These are phyloP conservation scores for Neoscytalidium dimidiatum DNA, from an alignment of 2,329 filamentous ascomycete genomes.

Conservation along the genomic window DNA sequence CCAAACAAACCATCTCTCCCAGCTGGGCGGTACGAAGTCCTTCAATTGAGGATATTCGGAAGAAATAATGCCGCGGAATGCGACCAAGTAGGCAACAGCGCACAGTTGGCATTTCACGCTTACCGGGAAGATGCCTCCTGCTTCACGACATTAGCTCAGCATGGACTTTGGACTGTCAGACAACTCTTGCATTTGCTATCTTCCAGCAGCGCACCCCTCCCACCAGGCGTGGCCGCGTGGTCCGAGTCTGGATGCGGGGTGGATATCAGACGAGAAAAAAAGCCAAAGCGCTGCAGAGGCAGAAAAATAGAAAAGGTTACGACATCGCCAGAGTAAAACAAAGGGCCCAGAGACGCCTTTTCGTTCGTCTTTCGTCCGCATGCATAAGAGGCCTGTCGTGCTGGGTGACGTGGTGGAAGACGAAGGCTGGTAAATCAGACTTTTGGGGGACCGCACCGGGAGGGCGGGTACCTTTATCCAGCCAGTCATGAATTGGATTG, in stretches of 20 bases:
- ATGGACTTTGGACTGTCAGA: not conserved
- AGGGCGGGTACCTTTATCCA: not conserved
- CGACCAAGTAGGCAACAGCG: not conserved
- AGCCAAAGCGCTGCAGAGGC: not conserved
- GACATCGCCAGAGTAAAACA: not conserved
- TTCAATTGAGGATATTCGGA: not conserved
- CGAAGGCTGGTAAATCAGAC: not conserved
- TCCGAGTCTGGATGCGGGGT: not conserved
- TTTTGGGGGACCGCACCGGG: not conserved
- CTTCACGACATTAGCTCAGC: not conserved
- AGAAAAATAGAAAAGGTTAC: not conserved
- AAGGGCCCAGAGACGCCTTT: not conserved
- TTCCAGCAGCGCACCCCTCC: not conserved
- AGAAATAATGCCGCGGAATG: not conserved
- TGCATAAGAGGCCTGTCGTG: not conserved
- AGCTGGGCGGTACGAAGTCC: not conserved
- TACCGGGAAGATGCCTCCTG: not conserved
- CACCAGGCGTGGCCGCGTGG: not conserved
- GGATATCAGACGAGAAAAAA: not conserved
- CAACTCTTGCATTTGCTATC: not conserved
- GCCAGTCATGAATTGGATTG: not conserved
- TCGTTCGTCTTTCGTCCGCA: not conserved
- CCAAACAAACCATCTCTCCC: not conserved
- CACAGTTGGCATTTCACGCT: not conserved
- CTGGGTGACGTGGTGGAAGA: not conserved